phyloP scores from a whole-genome alignment of 78 protist species.

The Dictyostelium intermedium region DNA sequence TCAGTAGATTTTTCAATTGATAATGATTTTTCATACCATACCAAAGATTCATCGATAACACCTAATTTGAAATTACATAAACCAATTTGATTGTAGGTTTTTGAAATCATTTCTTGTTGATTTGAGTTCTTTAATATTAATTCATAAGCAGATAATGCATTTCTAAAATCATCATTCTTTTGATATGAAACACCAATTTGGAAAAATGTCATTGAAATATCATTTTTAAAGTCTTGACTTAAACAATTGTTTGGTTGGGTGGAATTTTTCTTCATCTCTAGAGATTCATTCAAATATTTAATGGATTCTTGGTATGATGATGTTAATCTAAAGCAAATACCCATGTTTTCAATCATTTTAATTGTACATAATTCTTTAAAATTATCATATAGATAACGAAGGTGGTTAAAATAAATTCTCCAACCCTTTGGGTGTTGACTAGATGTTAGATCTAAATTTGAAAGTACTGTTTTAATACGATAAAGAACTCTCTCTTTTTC shows the following conservation, averaged over 20 bases:
- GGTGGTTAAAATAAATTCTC: constrained; percentile 5
- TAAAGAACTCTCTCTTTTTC: neutral
- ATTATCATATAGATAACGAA: neutral
- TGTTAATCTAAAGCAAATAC: neutral
- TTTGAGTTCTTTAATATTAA: neutral
- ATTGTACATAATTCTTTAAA: neutral
- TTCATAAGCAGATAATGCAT: neutral
- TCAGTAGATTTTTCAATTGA: neutral
- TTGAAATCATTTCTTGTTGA: neutral
- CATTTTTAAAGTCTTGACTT: neutral
- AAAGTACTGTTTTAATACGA: neutral
- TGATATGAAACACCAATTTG: neutral
- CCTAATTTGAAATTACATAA: neutral
- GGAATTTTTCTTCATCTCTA: neutral
- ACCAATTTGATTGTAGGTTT: neutral
- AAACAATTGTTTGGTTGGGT: neutral
- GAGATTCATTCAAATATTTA: neutral
- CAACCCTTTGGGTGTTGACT: constrained; percentile 9
- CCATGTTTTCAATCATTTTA: neutral
- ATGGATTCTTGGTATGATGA: neutral
- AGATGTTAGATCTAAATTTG: neutral
- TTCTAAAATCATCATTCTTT: neutral
- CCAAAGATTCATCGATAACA: neutral
- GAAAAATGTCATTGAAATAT: neutral
- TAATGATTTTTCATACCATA: neutral